Evolutionary conservation across 495 filamentous ascomycete genomes (phyloP).

Genomic region (Tuber aestivum): DNA sequence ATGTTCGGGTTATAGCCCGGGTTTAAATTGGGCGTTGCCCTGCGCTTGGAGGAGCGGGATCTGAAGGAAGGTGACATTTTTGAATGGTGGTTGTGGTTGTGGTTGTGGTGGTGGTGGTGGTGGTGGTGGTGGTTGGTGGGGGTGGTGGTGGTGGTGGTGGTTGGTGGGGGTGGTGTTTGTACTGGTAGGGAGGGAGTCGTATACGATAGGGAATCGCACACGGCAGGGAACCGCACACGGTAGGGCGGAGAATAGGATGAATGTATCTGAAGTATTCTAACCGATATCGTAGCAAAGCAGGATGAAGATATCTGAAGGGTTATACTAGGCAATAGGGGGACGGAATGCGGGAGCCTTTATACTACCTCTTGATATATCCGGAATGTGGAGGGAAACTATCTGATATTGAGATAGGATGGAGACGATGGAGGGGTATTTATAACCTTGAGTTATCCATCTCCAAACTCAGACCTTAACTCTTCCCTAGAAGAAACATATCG

Average conservation of each 20-base stretch:
- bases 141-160: not conserved
- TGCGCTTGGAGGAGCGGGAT: not conserved
- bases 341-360: not conserved
- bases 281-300: not conserved
- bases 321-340: not conserved
- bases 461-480: not conserved
- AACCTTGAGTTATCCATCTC: not conserved
- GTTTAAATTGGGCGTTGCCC: not conserved
- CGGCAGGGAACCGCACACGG: not conserved
- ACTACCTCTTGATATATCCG: not conserved
- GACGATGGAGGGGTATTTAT: constrained; percentile 5
- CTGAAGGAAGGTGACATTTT: not conserved
- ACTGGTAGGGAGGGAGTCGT: not conserved
- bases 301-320: not conserved
- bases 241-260: not conserved
- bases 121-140: too few species aligned
- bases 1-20: constrained; percentile 28
- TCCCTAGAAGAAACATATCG: not conserved
- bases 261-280: not conserved
- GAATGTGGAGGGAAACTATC: not conserved
- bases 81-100: too few species aligned
- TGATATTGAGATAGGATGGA: not conserved
- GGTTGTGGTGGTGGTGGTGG: too few species aligned
- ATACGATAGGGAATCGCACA: too few species aligned
- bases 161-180: too few species aligned